Conservation (phyloP, 148 eudicot species). For the Rhododendron kiyosumense region DNA sequence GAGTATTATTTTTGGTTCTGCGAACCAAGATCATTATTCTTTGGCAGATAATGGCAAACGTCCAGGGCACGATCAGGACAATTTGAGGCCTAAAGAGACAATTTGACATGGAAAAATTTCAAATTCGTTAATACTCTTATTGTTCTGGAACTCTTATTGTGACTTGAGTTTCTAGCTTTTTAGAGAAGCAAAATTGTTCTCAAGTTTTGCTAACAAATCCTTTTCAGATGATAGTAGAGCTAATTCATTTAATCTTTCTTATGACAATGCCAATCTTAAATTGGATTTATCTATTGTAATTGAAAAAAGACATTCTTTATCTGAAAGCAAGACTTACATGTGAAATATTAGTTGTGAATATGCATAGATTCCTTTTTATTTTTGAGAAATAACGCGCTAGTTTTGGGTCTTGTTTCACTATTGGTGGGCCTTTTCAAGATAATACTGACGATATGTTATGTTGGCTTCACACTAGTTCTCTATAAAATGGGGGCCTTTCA, state of each 20-base stretch:
- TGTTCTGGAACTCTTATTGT: background rate
- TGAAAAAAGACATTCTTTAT: background rate
- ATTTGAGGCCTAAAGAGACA: background rate
- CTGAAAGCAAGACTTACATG: background rate
- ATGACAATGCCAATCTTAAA: background rate
- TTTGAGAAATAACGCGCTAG: background rate
- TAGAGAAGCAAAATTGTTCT: background rate
- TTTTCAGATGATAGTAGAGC: background rate
- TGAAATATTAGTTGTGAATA: background rate
- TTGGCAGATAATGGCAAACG: background rate
- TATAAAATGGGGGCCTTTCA: background rate
- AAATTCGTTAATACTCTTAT: background rate
- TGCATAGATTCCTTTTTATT: background rate
- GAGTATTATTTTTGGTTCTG: slow-evolving; percentile 7
- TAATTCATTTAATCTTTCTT: background rate
- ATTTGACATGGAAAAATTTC: background rate
- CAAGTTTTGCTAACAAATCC: background rate
- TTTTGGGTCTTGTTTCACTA: background rate
- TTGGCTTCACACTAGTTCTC: background rate
- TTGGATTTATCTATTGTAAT: background rate
- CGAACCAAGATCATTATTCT: background rate
- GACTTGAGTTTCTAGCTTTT: background rate
- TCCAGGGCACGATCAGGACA: background rate
- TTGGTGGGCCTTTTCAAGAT: background rate
- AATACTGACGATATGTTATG: background rate